A percentile compares a stretch with the other conserved stretches of the same genome.
phyloP scores from a whole-genome alignment of 2,329 filamentous ascomycete genomes.

The Nigrospora sphaerica region DNA sequence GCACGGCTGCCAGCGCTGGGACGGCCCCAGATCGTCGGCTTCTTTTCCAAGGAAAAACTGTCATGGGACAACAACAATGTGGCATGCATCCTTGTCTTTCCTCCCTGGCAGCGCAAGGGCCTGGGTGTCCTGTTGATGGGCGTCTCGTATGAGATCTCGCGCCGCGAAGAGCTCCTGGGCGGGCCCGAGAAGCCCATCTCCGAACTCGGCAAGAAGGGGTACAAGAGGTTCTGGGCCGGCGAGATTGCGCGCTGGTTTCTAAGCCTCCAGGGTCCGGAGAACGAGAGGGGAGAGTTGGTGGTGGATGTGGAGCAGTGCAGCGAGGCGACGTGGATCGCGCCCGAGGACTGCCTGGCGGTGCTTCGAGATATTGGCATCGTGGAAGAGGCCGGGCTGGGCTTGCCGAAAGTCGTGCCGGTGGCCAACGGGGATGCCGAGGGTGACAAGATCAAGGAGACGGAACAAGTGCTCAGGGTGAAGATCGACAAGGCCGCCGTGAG shows the following conservation, averaged over 20 bases:
- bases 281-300: conserved; percentile 33
- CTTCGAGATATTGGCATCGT: conserved; percentile 75
- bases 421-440: conserved; percentile 9
- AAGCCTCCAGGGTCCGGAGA: conserved; percentile 22
- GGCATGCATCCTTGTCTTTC: conserved; percentile 92
- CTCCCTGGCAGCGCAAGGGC: conserved; percentile 88
- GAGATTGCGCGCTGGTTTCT: conserved; percentile 70
- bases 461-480: conserved; percentile 35
- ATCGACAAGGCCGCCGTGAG: conserved; percentile 51
- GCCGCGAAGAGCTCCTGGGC: conserved; percentile 74
- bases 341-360: conserved; percentile 74
- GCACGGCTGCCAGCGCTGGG: conserved; percentile 3
- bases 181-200: conserved; percentile 93
- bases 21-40: conserved; percentile 67
- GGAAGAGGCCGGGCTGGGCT: conserved; percentile 45
- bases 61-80: conserved; percentile 99
- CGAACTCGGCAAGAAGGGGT: conserved; percentile 75
- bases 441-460: conserved; percentile 19
- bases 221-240: conserved; percentile 78
- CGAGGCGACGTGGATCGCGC: conserved; percentile 71
- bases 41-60: conserved; percentile 98
- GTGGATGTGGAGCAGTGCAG: conserved; percentile 66
- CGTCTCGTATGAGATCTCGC: conserved; percentile 85
- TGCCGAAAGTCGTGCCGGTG: conserved; percentile 24
- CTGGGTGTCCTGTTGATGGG: conserved; percentile 87